These are phyloP conservation scores for Berkeleyomyces basicola DNA, from an alignment of 2,329 filamentous ascomycete genomes.

Conservation along the genomic window DNA sequence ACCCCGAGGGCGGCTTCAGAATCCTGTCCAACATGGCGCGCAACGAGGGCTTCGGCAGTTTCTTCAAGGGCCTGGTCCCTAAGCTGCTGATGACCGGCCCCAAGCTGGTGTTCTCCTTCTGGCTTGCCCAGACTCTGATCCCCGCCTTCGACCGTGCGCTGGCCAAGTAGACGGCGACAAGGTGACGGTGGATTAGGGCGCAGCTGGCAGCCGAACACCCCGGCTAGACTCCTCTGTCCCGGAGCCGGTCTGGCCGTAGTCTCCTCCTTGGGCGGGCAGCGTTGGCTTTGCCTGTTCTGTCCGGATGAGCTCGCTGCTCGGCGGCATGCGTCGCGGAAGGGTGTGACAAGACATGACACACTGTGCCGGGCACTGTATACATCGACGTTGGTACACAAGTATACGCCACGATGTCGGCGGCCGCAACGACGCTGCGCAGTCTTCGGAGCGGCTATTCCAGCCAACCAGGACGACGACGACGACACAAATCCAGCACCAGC, in stretches of 20 bases:
- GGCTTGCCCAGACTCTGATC: conserved; percentile 95
- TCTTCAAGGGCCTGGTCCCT: conserved; percentile 95
- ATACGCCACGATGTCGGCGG: neutral
- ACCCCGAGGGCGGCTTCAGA: conserved; percentile 83
- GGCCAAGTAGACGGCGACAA: conserved; percentile 19
- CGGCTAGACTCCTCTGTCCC: no score
- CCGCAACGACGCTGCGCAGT: neutral
- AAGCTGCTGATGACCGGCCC: conserved; percentile 99
- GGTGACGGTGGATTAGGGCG: neutral
- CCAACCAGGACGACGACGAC: neutral
- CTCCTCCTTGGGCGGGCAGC: neutral
- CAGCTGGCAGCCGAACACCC: neutral
- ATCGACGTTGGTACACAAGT: no score
- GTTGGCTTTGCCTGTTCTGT: neutral
- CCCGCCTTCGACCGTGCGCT: conserved; percentile 58
- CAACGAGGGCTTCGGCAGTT: conserved; percentile 69
- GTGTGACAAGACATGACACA: neutral
- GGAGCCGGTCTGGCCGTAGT: neutral
- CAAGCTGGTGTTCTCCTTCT: conserved; percentile 98
- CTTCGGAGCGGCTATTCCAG: neutral
- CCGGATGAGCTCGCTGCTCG: no score
- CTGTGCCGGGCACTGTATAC: neutral
- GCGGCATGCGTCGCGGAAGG: no score
- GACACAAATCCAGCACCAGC: neutral
- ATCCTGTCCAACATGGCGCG: conserved; percentile 87